phyloP scores from a whole-genome alignment of 768 basidiomycete genomes.

The Kwoniella europaea region DNA sequence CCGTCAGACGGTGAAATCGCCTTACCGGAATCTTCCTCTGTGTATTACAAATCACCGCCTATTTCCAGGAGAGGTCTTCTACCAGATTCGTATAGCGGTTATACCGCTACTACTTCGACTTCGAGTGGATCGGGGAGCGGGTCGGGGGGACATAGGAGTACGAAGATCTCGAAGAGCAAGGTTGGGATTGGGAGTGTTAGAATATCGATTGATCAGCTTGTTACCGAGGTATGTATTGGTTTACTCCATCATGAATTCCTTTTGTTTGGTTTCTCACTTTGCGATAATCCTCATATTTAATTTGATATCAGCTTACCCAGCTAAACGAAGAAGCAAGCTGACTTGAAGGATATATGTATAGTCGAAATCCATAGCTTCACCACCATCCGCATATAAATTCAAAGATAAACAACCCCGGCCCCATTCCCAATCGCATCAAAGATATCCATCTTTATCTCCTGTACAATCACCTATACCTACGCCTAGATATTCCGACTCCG shows the following conservation, averaged over 20 bases:
- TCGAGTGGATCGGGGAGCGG: neutral
- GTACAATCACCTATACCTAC: conserved; percentile 9
- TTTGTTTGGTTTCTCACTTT: too few species aligned
- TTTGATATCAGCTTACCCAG: too few species aligned
- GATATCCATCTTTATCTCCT: conserved; percentile 5
- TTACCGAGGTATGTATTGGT: conserved; percentile 1
- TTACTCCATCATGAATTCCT: neutral
- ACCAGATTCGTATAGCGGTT: neutral
- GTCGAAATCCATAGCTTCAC: neutral
- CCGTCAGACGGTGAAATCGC: neutral
- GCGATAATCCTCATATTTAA: too few species aligned
- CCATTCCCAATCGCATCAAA: too few species aligned
- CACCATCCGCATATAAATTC: conserved; percentile 12
- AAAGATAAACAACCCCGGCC: neutral
- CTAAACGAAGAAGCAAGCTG: neutral
- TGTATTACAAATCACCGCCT: conserved; percentile 14
- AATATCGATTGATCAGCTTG: neutral
- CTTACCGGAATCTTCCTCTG: neutral
- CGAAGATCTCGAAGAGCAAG: neutral
- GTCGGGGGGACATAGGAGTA: neutral
- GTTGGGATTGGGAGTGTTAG: conserved; percentile 6
- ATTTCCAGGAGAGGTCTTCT: neutral
- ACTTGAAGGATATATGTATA: neutral
- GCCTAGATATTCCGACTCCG: conserved; percentile 2
- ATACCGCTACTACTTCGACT: conserved; percentile 3